These are phyloP conservation scores for Naumovozyma castellii DNA, from an alignment of 805 yeast genomes.

Conservation along the genomic window DNA sequence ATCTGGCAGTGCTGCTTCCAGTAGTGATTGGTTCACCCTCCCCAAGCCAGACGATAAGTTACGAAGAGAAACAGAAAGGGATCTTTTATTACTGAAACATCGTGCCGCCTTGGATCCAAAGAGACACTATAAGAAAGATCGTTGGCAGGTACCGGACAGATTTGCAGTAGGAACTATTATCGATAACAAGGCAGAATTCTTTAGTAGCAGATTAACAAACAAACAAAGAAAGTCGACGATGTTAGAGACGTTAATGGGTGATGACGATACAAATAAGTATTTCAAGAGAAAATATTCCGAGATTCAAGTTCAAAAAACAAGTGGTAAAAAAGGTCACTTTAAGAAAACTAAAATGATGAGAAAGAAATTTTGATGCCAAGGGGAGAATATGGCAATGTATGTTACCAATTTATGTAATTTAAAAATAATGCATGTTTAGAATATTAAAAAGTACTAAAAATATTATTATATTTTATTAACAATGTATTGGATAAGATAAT, in stretches of 20 bases:
- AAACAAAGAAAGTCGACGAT: conserved; percentile 70
- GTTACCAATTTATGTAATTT: too few species aligned
- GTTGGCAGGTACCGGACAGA: conserved; percentile 64
- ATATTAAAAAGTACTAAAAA: too few species aligned
- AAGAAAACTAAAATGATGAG: conserved; percentile 56
- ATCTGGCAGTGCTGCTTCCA: conserved; percentile 2
- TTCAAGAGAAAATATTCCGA: conserved; percentile 78
- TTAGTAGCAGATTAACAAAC: conserved; percentile 46
- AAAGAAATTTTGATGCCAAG: conserved; percentile 26
- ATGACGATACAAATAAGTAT: conserved; percentile 57
- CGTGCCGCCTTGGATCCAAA: conserved; percentile 91
- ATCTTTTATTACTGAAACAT: conserved; percentile 67
- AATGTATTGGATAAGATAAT: too few species aligned
- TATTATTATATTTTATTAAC: not conserved
- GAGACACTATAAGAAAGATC: conserved; percentile 84
- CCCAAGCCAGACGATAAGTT: conserved; percentile 69
- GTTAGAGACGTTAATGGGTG: conserved; percentile 74
- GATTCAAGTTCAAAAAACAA: conserved; percentile 53
- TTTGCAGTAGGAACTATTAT: conserved; percentile 86
- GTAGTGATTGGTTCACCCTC: conserved; percentile 67
- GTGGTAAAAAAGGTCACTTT: conserved; percentile 61
- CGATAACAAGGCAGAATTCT: conserved; percentile 74
- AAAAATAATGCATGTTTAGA: too few species aligned
- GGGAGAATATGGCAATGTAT: too few species aligned
- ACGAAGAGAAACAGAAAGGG: conserved; percentile 50